phyloP scores from a whole-genome alignment of 2,329 filamentous ascomycete species.

The Chaetomiaceae sp. region DNA sequence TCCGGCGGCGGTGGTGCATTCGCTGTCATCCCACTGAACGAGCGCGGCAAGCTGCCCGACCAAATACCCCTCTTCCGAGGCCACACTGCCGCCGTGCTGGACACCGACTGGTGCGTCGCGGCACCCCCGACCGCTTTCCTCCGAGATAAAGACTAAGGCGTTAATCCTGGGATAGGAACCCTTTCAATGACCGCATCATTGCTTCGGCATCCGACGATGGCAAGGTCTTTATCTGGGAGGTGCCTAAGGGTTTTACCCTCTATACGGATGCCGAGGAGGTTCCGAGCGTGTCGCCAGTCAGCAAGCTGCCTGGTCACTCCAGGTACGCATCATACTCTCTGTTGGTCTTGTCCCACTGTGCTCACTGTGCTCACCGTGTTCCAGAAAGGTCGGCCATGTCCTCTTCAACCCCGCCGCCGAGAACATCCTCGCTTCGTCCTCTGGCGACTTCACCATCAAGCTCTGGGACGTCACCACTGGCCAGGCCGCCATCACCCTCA shows the following conservation, averaged over 20 bases:
- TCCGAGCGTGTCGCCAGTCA: constrained; percentile 72
- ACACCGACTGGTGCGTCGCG: constrained; percentile 82
- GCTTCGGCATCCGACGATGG: constrained; percentile 94
- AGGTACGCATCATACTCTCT: constrained; percentile 49
- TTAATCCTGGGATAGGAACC: constrained; percentile 58
- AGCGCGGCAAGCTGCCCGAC: constrained; percentile 87
- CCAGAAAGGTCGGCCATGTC: constrained; percentile 93
- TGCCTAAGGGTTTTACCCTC: constrained; percentile 81
- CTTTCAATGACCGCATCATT: constrained; percentile 90
- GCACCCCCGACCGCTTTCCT: constrained; percentile 14
- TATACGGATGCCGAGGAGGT: constrained; percentile 82
- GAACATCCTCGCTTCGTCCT: constrained; percentile 90
- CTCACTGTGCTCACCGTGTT: constrained; percentile 19
- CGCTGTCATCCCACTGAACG: constrained; percentile 85
- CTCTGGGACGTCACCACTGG: constrained; percentile 89
- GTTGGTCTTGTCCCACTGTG: not conserved
- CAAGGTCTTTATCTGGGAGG: constrained; percentile 95
- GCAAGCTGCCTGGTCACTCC: constrained; percentile 80
- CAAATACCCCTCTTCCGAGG: constrained; percentile 92
- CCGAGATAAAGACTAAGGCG: constrained; percentile 7
- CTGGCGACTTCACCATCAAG: constrained; percentile 91
- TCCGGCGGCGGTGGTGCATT: constrained; percentile 93
- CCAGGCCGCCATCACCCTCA: constrained; percentile 68
- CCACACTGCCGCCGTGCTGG: constrained; percentile 90
- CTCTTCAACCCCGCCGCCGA: constrained; percentile 96